A percentile compares a stretch with the other conserved stretches of the same genome.
These are phyloP conservation scores for Colletotrichum endophyticum DNA, from an alignment of 2,329 filamentous ascomycete species.

Conservation along the genomic window DNA sequence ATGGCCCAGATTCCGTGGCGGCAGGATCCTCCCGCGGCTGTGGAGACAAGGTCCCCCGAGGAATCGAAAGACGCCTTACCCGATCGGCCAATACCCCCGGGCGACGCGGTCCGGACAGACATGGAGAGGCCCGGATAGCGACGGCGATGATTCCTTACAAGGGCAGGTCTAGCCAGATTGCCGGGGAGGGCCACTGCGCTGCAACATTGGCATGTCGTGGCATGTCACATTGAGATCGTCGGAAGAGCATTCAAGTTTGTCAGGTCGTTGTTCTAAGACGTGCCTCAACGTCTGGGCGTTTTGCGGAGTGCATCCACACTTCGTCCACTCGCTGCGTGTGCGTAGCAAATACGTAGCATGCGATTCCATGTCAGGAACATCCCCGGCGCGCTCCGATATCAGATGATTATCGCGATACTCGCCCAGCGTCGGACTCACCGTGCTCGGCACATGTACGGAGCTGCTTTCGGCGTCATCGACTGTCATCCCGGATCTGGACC, in stretches of 20 bases:
- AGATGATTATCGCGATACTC: conserved; percentile 2
- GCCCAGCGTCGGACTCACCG: not conserved
- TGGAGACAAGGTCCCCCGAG: not conserved
- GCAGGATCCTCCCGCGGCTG: conserved; percentile 10
- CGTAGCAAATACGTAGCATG: not conserved
- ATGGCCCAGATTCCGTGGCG: not conserved
- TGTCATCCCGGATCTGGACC: not conserved
- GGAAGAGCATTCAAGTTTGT: not conserved
- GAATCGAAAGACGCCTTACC: not conserved
- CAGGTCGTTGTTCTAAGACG: not conserved
- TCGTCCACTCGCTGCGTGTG: not conserved
- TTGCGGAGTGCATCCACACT: conserved; percentile 10
- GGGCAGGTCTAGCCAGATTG: conserved; percentile 11
- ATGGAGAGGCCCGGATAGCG: not conserved
- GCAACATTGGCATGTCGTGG: conserved; percentile 8
- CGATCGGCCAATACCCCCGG: not conserved
- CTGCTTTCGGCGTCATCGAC: not conserved
- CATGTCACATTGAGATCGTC: conserved; percentile 11
- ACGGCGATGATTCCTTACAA: conserved; percentile 5
- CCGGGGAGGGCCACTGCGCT: not conserved
- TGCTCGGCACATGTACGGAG: conserved; percentile 1
- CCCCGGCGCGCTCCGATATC: conserved; percentile 8
- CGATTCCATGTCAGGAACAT: not conserved
- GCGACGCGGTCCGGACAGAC: not conserved
- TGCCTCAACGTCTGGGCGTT: not conserved